Evolutionary conservation across 1,139 yeast genomes (phyloP).

Genomic region (Suhomyces kunorum): DNA sequence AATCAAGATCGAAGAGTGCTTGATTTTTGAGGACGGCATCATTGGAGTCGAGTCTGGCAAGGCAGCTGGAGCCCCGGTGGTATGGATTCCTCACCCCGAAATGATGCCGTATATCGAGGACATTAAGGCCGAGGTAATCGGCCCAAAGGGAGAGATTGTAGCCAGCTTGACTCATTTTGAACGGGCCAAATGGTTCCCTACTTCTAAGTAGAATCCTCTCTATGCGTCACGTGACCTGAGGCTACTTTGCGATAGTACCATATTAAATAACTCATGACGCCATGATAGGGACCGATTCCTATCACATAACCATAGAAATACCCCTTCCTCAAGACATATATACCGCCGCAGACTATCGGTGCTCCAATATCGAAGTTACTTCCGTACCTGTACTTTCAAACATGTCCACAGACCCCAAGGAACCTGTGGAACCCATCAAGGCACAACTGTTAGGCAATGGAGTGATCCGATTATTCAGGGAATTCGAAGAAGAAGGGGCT

Average conservation of each 20-base stretch:
- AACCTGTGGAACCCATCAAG: slow-evolving; percentile 58
- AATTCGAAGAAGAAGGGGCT: slow-evolving; percentile 31
- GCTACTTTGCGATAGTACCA: background rate
- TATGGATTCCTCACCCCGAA: slow-evolving; percentile 88
- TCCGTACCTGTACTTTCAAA: slow-evolving; percentile 25
- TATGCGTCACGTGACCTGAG: slow-evolving; percentile 3
- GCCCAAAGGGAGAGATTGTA: slow-evolving; percentile 59
- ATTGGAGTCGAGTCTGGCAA: slow-evolving; percentile 83
- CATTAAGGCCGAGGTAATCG: slow-evolving; percentile 48
- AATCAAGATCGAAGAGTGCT: slow-evolving; percentile 72
- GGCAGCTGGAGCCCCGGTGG: slow-evolving; percentile 80
- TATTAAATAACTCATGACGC: background rate
- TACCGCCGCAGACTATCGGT: slow-evolving; percentile 33
- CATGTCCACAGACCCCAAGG: slow-evolving; percentile 23
- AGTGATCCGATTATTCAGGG: slow-evolving; percentile 66
- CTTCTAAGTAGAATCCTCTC: slow-evolving; percentile 2
- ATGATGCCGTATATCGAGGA: slow-evolving; percentile 56
- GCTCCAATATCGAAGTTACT: slow-evolving; percentile 33
- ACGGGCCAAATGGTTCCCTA: slow-evolving; percentile 36
- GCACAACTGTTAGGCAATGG: slow-evolving; percentile 72
- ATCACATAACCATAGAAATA: slow-evolving; percentile 39
- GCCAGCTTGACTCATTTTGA: slow-evolving; percentile 57
- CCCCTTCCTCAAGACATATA: slow-evolving; percentile 9
- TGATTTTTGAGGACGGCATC: slow-evolving; percentile 91
- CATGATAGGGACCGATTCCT: slow-evolving; percentile 50